Evolutionary conservation across 2,329 filamentous ascomycete species (phyloP).

Genomic region (Alternaria consortialis): DNA sequence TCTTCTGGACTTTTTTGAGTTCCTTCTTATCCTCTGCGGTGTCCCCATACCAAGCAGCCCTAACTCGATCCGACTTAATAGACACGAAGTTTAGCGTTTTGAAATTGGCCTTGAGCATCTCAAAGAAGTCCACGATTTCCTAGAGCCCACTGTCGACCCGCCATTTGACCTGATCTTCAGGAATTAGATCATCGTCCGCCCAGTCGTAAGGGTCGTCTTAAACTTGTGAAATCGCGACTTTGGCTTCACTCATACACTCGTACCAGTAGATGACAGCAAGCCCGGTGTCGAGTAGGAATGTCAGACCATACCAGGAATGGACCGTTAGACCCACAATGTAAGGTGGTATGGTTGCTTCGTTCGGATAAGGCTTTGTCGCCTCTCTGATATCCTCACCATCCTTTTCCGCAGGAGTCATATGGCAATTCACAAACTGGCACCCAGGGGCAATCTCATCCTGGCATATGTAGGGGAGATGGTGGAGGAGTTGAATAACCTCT

Average conservation of each 20-base stretch:
- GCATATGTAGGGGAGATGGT: constrained; percentile 8
- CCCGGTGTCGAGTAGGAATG: constrained; percentile 17
- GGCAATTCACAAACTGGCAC: constrained; percentile 7
- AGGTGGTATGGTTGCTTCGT: constrained; percentile 8
- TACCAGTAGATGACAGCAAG: constrained; percentile 20
- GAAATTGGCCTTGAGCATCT: constrained; percentile 19
- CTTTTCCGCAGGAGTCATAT: not conserved
- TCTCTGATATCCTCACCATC: constrained; percentile 3
- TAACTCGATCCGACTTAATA: not conserved
- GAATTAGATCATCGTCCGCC: not conserved
- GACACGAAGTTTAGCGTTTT: constrained; percentile 20
- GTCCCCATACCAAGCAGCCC: not conserved
- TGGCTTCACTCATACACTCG: constrained; percentile 6
- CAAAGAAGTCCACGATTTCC: constrained; percentile 24
- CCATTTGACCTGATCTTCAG: constrained; percentile 15
- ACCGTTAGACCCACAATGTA: constrained; percentile 19
- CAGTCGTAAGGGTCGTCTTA: constrained; percentile 10
- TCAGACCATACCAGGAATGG: not conserved
- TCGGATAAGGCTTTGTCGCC: not conserved
- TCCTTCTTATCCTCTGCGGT: not conserved
- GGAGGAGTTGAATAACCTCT: constrained; percentile 22
- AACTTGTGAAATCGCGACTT: not conserved
- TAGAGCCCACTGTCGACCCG: constrained; percentile 11
- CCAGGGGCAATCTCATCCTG: constrained; percentile 7
- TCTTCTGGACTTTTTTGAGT: constrained; percentile 10